Evolutionary conservation across 208 protist genomes (phyloP).

Genomic region (Angomonas ambiguus): DNA sequence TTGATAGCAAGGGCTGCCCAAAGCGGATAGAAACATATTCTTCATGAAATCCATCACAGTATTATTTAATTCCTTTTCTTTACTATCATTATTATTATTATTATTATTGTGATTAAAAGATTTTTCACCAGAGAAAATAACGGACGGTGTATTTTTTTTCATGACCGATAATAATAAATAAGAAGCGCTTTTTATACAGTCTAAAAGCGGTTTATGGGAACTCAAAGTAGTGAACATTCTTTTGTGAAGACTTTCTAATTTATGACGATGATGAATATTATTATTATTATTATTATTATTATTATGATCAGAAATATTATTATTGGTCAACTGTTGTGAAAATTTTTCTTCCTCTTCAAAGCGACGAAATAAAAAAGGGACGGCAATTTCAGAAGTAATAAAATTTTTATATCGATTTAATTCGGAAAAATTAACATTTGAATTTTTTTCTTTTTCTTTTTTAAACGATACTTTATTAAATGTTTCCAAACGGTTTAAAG

Average conservation of each 20-base stretch:
- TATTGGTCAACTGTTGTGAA: not conserved
- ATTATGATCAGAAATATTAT: not conserved
- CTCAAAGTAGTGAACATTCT: not conserved
- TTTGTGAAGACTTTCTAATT: not conserved
- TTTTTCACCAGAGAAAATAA: not conserved
- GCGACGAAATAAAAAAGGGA: not conserved
- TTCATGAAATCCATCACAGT: not conserved
- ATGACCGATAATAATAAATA: not conserved
- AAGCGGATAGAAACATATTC: not conserved
- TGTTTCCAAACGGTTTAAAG: not conserved
- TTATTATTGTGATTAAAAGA: not conserved
- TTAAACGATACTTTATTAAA: not conserved
- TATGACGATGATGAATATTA: not conserved
- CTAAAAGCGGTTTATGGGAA: not conserved
- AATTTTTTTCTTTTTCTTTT: too few species aligned
- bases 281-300: slow-evolving; percentile 4
- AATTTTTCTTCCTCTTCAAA: not conserved
- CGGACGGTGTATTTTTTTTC: not conserved
- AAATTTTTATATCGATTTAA: not conserved
- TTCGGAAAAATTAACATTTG: not conserved
- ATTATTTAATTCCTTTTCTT: not conserved
- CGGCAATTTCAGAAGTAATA: not conserved
- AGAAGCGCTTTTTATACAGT: not conserved
- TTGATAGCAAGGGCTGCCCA: not conserved
- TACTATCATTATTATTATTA: slow-evolving; percentile 1